Conservation (phyloP, 2,329 filamentous ascomycete species). For the Paradendryphiella salina region DNA sequence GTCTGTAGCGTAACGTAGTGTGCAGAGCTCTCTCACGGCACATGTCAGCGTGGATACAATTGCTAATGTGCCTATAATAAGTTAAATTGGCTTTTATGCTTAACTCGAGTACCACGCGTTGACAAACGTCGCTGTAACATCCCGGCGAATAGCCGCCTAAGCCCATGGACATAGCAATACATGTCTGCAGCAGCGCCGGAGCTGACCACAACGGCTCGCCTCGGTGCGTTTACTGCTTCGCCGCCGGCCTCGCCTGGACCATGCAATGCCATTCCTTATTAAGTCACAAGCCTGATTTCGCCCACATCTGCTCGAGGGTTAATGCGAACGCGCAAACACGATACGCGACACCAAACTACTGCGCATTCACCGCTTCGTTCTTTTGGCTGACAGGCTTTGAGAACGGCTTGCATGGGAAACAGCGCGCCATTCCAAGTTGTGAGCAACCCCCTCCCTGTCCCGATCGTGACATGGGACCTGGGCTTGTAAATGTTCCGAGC, state of each 20-base stretch:
- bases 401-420: conserved; percentile 29
- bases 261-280: conserved; percentile 21
- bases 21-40: conserved; percentile 21
- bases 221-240: conserved; percentile 26
- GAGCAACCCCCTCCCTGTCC: conserved; percentile 30
- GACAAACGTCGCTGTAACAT: conserved; percentile 18
- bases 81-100: conserved; percentile 37
- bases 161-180: conserved; percentile 14
- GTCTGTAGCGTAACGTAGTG: conserved; percentile 18
- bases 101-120: conserved; percentile 31
- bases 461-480: conserved; percentile 47
- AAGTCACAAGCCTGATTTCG: conserved; percentile 27
- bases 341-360: conserved; percentile 23
- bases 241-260: conserved; percentile 12
- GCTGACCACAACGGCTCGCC: conserved; percentile 7
- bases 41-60: conserved; percentile 18
- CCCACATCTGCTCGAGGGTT: conserved; percentile 17
- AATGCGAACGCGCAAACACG: conserved; percentile 29
- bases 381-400: conserved; percentile 31
- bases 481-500: conserved; percentile 45
- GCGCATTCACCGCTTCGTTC: conserved; percentile 6
- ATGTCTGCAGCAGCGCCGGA: conserved; percentile 40
- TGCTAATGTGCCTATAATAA: conserved; percentile 23
- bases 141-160: conserved; percentile 25
- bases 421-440: conserved; percentile 27